Evolutionary conservation across 2,329 filamentous ascomycete species (phyloP).

Genomic region (Trichoderma cornu-damae): DNA sequence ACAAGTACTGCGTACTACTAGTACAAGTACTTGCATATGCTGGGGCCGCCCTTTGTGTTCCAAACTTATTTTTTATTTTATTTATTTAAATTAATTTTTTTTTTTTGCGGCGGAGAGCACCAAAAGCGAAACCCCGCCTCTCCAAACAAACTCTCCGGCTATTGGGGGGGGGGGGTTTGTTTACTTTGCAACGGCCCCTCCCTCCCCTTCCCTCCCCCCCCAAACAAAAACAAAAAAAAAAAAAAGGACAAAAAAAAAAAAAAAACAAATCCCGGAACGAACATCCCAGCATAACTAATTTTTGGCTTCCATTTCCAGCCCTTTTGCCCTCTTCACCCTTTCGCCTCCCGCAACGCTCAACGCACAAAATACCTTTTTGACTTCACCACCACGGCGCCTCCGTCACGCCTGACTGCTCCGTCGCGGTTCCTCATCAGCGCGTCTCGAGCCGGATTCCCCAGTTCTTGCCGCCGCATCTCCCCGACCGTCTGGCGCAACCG

Average conservation of each 20-base stretch:
- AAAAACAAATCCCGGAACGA: conserved; percentile 7
- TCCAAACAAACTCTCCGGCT: background rate
- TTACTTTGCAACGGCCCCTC: conserved; percentile 15
- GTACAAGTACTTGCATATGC: conserved; percentile 14
- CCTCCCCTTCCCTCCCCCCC: no score
- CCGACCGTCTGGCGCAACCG: conserved; percentile 1
- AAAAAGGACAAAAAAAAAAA: no score
- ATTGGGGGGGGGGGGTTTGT: conserved; percentile 19
- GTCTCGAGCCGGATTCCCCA: background rate
- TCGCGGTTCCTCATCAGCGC: background rate
- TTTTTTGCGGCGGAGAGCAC: background rate
- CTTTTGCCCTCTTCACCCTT: background rate
- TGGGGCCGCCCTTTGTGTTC: background rate
- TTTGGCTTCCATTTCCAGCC: conserved; percentile 10
- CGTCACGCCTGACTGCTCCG: conserved; percentile 2
- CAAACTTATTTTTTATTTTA: no score
- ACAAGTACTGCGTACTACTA: background rate
- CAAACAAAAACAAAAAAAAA: no score
- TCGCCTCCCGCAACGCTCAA: background rate
- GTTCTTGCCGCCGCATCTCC: background rate
- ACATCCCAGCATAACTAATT: background rate
- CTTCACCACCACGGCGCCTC: background rate
- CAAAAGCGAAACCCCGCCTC: background rate
- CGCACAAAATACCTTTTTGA: background rate
- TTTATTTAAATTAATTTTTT: no score